Evolutionary conservation across 1,139 yeast genomes (phyloP).

Genomic region (Scheffersomyces lignicola): DNA sequence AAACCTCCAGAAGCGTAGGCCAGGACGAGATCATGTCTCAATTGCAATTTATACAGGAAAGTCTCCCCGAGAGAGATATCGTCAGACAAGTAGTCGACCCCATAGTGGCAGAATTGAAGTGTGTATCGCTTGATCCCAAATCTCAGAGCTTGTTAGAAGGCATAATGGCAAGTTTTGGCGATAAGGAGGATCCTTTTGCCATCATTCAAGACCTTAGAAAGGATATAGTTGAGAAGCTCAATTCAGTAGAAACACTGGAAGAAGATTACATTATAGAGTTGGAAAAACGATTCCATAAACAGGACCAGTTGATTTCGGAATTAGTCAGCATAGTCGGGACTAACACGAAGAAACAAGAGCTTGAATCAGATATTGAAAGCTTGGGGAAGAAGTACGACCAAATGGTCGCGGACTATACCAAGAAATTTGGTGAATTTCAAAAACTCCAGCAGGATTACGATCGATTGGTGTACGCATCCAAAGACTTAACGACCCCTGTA

Average conservation of each 20-base stretch:
- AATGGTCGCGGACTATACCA: slow-evolving; percentile 24
- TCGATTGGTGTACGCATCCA: slow-evolving; percentile 16
- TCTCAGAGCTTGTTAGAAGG: slow-evolving; percentile 19
- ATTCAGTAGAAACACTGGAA: not conserved
- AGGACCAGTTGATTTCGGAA: slow-evolving; percentile 3
- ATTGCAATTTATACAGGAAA: slow-evolving; percentile 6
- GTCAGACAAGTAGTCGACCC: slow-evolving; percentile 24
- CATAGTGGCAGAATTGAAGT: slow-evolving; percentile 24
- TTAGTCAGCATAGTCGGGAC: slow-evolving; percentile 1
- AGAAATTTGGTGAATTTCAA: slow-evolving; percentile 26
- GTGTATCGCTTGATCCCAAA: slow-evolving; percentile 22
- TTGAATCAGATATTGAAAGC: slow-evolving; percentile 6
- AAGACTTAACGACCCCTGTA: slow-evolving; percentile 5
- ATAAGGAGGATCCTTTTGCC: slow-evolving; percentile 4
- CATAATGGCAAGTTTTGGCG: slow-evolving; percentile 13
- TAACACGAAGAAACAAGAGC: not conserved
- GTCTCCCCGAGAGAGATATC: slow-evolving; percentile 18
- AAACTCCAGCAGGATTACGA: slow-evolving; percentile 25
- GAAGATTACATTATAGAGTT: slow-evolving; percentile 4
- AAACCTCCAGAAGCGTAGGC: not conserved
- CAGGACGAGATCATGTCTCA: not conserved
- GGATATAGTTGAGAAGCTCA: not conserved
- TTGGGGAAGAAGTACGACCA: slow-evolving; percentile 21
- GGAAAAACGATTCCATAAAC: slow-evolving; percentile 4
- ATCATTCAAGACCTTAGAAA: slow-evolving; percentile 1